Evolutionary conservation across 345 rosid genomes (phyloP), one percentile per base, ranked within the genome.

Genomic region (Eutrema heterophyllum): DNA sequence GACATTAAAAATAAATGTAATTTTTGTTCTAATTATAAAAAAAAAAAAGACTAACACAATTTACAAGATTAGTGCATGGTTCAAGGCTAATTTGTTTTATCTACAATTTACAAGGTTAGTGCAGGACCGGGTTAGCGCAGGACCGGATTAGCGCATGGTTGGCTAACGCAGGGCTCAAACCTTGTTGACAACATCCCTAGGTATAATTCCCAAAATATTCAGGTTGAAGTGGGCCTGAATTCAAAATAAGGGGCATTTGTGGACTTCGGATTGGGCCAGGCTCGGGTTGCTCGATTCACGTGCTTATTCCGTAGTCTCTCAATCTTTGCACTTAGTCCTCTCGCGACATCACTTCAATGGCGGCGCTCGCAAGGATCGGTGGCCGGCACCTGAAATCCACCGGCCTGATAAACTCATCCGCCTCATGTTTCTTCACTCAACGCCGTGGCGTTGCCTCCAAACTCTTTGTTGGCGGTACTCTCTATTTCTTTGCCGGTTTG

Each of bases 391-490:
- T 79, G 35, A 74, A 70, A 63, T 60, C 13, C 71, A 59, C 39
- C 68, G 62, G 38, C 30, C 3, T 35, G 7, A 6, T 30, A 3
- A 59, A 38, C 51, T 41, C 73, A 14, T 62, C 84, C 50, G 24
- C 70, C 60, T 59, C 66, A 3, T 70, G 76, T 13, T 45, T 78
- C 67, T 58, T 83, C 64, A 45, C 74, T 33, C 78, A 72, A 67
- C 81, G 78, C 67, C 86, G 98, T 63, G 83, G 88, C 15, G 79
- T 88, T 49, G 91, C 86, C 64, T 83, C 91, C 7, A 93, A 88
- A 81, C 92, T 93, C 52, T 93, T 91, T 57, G 87, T 88, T 51
- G 96, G 91, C 77, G 91, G 96, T 85, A 81, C 16, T 51, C 35
- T 33, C 45, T 65, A 43, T 59, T n/a, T 15, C 66, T 49, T 7